phyloP scores from a whole-genome alignment of 2,329 filamentous ascomycete genomes.

The Monilinia vaccinii-corymbosi region DNA sequence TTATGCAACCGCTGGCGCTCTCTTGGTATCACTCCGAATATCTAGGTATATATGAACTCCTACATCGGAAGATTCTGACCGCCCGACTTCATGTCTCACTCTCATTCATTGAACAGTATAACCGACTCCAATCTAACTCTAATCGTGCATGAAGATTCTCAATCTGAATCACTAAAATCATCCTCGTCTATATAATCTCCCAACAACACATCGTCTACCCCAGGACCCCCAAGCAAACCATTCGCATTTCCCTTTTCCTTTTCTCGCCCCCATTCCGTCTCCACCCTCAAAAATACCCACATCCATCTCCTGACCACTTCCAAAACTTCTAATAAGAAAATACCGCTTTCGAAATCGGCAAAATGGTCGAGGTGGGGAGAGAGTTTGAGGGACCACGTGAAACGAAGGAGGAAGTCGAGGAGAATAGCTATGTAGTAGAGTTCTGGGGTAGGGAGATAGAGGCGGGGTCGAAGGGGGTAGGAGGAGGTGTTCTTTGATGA shows the following conservation, averaged over 20 bases:
- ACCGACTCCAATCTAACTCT: background rate
- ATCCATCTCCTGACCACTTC: constrained; percentile 88
- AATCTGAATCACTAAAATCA: constrained; percentile 42
- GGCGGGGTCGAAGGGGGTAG: constrained; percentile 60
- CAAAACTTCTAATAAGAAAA: constrained; percentile 78
- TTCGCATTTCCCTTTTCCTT: constrained; percentile 29
- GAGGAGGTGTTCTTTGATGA: background rate
- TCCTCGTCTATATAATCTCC: constrained; percentile 62
- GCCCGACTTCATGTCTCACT: background rate
- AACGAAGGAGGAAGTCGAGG: constrained; percentile 73
- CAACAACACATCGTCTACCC: constrained; percentile 63
- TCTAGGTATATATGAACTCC: background rate
- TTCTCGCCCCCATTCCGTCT: constrained; percentile 76
- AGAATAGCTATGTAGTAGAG: constrained; percentile 77
- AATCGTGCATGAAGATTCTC: background rate
- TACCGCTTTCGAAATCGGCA: constrained; percentile 76
- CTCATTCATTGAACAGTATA: background rate
- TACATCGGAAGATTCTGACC: background rate
- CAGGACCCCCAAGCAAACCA: constrained; percentile 38
- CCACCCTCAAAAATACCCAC: constrained; percentile 93
- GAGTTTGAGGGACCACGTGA: constrained; percentile 86
- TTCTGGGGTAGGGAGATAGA: constrained; percentile 61
- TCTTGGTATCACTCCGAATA: background rate
- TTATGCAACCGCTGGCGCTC: background rate
- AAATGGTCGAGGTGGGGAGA: constrained; percentile 74